Evolutionary conservation across 1,139 yeast genomes (phyloP), one percentile per base, ranked within the genome.

Genomic region (Yamadazyma epiphylla): DNA sequence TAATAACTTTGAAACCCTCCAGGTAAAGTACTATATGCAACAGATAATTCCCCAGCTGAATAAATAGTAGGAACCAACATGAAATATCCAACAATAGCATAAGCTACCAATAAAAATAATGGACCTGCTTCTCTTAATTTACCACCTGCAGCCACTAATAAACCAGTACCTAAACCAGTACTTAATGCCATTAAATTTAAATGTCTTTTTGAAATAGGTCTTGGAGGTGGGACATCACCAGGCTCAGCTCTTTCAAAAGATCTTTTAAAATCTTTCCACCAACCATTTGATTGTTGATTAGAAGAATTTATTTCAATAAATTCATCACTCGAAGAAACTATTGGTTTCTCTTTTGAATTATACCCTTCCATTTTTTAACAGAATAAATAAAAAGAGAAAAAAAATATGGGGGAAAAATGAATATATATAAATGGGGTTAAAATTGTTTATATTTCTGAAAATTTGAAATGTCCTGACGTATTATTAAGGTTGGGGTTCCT

Each of bases 1-100:
- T 54, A 58, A 42, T 54, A 60, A 31, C 56, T 52, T 34, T 58
- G 59, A 45, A 60, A 60, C 8, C 65, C 67, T 12, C 65, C 65
- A 16, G 58, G 56, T 28, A 58, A 42, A 9, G 43, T 42, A 7
- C 56, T 45, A 41, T 55, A 60, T 8, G 64, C 63, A 15, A 60
- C 60, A 13, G 60, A 47, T 29, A 60, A 46, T 42, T 60, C 67
- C 7, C 63, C 60, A 22, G 56, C 60, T 9, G 62, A 53, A 44
- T 51, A 55, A 41, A 60, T 58, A 27, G 63, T 58, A 12, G 65
- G 64, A 15, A 58, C 45, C 46, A 60, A 53, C 65, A 60, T 60
- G 27, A 55, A 37, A 27, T 51, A 52, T 8, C 67, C 66, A 22
- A 53, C 53, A 13, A 60, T 50, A 23, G 54, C 49, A 38, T 60